Evolutionary conservation across 352 stramenopile genomes (phyloP).

Genomic region (Labyrinthula sp.): DNA sequence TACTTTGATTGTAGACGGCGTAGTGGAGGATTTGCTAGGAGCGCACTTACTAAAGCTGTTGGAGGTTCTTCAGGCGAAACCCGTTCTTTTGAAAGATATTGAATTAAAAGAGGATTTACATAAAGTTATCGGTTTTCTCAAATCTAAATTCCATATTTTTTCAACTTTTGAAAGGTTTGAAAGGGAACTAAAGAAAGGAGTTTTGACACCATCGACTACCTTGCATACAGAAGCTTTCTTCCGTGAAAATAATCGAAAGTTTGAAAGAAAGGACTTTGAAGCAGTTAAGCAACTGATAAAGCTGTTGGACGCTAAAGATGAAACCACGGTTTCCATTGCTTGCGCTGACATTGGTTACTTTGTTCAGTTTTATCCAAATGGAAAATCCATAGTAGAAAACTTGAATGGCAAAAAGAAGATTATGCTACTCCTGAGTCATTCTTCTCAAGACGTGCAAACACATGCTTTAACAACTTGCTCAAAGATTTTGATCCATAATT

Average conservation of each 20-base stretch:
- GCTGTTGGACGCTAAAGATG: slow-evolving; percentile 11
- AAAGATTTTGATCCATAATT: slow-evolving; percentile 26
- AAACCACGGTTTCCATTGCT: slow-evolving; percentile 15
- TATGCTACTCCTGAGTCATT: slow-evolving; percentile 14
- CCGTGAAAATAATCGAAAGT: slow-evolving; percentile 21
- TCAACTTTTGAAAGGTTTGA: slow-evolving; percentile 25
- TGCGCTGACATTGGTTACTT: slow-evolving; percentile 26
- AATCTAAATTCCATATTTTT: slow-evolving; percentile 19
- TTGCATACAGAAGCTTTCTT: slow-evolving; percentile 24
- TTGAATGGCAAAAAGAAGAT: slow-evolving; percentile 20
- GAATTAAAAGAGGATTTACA: no score
- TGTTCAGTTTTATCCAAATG: slow-evolving; percentile 26
- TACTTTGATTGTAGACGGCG: no score
- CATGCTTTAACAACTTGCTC: slow-evolving; percentile 23
- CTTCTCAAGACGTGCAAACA: slow-evolving; percentile 17
- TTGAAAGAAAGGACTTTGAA: slow-evolving; percentile 28
- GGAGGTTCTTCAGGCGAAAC: no score
- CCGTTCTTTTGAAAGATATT: no score
- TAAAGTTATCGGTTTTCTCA: no score
- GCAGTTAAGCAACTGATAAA: slow-evolving; percentile 16
- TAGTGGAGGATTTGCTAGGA: no score
- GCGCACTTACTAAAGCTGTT: no score
- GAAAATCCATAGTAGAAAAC: slow-evolving; percentile 25
- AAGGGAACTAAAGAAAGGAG: slow-evolving; percentile 16
- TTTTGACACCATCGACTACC: slow-evolving; percentile 13